Evolutionary conservation across 257 asterid species (phyloP).

Genomic region (Salvia miltiorrhiza): DNA sequence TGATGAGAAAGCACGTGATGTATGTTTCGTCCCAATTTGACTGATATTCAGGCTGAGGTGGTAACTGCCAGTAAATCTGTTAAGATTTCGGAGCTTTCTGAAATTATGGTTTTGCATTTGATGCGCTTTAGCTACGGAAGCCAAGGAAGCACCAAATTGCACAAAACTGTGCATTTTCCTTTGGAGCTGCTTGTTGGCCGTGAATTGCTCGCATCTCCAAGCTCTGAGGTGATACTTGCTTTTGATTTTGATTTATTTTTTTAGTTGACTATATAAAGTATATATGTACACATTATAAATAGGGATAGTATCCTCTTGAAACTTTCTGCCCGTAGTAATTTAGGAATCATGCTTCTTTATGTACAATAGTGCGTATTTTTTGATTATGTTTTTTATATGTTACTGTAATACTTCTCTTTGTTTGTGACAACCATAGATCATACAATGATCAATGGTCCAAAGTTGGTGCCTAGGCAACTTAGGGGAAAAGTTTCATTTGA

Average conservation of each 20-base stretch:
- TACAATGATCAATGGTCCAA: too few relatives aligned
- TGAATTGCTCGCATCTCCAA: conserved; percentile 62
- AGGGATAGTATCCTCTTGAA: too few relatives aligned
- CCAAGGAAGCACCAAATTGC: conserved; percentile 72
- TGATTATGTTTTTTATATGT: too few relatives aligned
- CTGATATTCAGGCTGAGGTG: conserved; percentile 59
- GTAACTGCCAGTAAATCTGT: conserved; percentile 77
- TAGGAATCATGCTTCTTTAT: too few relatives aligned
- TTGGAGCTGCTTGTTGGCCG: conserved; percentile 66
- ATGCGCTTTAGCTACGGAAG: conserved; percentile 87
- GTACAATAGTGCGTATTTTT: too few relatives aligned
- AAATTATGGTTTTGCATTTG: conserved; percentile 72
- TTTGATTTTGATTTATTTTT: background rate
- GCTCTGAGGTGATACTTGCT: conserved; percentile 49
- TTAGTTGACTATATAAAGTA: background rate
- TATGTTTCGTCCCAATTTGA: conserved; percentile 12
- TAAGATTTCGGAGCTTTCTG: conserved; percentile 65
- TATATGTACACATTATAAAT: too few relatives aligned
- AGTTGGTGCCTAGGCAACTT: too few relatives aligned
- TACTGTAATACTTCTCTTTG: too few relatives aligned
- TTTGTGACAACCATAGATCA: too few relatives aligned
- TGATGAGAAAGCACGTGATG: background rate
- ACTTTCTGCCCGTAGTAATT: too few relatives aligned
- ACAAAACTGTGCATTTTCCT: conserved; percentile 69
- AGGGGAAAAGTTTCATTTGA: too few relatives aligned